Base-by-base conservation (phyloP, 2,329 filamentous ascomycete genomes). In the Coleophoma eucalyptorum region DNA sequence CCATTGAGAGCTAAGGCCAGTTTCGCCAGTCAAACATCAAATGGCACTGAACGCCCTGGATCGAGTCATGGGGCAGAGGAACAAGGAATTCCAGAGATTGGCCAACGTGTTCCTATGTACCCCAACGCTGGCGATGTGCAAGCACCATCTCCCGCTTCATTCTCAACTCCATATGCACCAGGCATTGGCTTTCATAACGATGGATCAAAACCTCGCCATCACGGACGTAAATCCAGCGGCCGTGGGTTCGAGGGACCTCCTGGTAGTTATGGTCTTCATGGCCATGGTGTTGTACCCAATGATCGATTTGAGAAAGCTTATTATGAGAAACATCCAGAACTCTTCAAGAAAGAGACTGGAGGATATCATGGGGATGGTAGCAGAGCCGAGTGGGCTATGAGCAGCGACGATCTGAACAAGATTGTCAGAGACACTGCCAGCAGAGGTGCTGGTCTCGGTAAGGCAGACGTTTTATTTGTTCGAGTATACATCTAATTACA, bases 91-190 rank as follows among this genome's bases (percentile, higher is more conserved):
- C 92, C 92, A 2, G 89, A 95, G 65, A 94, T 97, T 59, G 93
- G 93, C 44, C 83, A 89, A 63, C 87, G 92, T 64, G 93, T 99
- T 37, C 94, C 94, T 46, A 94, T 99, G 89, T 87, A 94, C 65
- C 88, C 86, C 48, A 83, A 94, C 66, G 89, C 94, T 41, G 94
- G 94, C 55, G 93, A 97, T 66, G 94, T 97, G 10, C 94, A 99
- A 72, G 94, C 94, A 13, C 94, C 94, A 2, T 94, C 92, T 2
- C 91, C 92, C 1, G 81, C 84, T 2, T 86, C 85, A 8, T 59
- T 58, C 43, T 40, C 54, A 6, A 55, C 58, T 20, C 59, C 57
- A 18, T 63, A 56, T 46, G 45, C 56, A 16, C 50, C 58, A 31
- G 64, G 64, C 11, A 69, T 79, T 61, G 77, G 76, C 33, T 80